Percentiles rank a stretch among this genome's conserved stretches.
Evolutionary conservation across 1,139 yeast species (phyloP).

Genomic region (Magnusiomyces tetraspermus): DNA sequence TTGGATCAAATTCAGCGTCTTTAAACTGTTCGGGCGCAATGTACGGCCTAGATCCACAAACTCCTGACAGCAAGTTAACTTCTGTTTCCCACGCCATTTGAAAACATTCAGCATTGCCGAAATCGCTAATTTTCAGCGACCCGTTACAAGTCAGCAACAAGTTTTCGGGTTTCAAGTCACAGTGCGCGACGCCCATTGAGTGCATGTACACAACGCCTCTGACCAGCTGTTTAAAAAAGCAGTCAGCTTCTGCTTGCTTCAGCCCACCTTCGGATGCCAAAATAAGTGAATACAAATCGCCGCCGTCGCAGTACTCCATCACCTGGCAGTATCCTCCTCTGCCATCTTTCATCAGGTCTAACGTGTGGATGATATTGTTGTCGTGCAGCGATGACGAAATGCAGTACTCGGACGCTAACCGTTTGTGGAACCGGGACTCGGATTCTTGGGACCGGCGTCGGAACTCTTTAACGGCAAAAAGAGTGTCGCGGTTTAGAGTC

Average conservation of each 20-base stretch:
- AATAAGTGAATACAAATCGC: slow-evolving; percentile 81
- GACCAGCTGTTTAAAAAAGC: slow-evolving; percentile 85
- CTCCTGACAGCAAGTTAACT: slow-evolving; percentile 71
- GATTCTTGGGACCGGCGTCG: slow-evolving; percentile 48
- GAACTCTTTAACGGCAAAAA: slow-evolving; percentile 81
- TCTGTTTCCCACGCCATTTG: slow-evolving; percentile 95
- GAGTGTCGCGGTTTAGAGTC: slow-evolving; percentile 37
- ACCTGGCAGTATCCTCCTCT: slow-evolving; percentile 93
- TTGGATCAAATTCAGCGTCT: slow-evolving; percentile 69
- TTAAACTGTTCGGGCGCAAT: slow-evolving; percentile 93
- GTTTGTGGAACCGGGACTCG: slow-evolving; percentile 51
- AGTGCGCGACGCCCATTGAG: slow-evolving; percentile 92
- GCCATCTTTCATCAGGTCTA: slow-evolving; percentile 80
- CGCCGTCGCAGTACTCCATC: slow-evolving; percentile 94
- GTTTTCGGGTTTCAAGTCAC: slow-evolving; percentile 94
- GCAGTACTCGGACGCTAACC: slow-evolving; percentile 78
- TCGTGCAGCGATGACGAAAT: slow-evolving; percentile 74
- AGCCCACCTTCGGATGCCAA: slow-evolving; percentile 70
- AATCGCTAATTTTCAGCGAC: slow-evolving; percentile 78
- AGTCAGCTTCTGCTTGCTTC: slow-evolving; percentile 84
- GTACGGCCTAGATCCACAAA: slow-evolving; percentile 88
- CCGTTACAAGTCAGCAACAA: slow-evolving; percentile 73
- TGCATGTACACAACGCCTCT: slow-evolving; percentile 94
- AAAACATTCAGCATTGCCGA: slow-evolving; percentile 93
- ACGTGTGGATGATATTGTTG: slow-evolving; percentile 71